A percentile compares a stretch with the other conserved stretches of the same genome.
Conservation (phyloP, 2,329 filamentous ascomycete genomes). For the Aspergillus clavatus region DNA sequence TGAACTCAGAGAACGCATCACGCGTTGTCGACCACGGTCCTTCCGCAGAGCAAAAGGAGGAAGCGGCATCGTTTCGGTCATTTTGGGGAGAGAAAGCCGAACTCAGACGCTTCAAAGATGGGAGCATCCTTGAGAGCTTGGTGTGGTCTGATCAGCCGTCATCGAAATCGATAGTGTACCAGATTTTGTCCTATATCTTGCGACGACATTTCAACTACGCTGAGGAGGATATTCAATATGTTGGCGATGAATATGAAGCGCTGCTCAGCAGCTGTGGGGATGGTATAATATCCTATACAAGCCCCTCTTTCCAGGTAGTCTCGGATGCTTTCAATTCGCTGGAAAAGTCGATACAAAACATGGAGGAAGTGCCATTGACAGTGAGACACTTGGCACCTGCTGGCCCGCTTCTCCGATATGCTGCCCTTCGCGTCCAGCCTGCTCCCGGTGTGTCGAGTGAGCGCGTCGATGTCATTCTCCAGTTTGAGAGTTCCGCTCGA, state of each 20-base stretch:
- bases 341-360: slow-evolving; percentile 68
- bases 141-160: slow-evolving; percentile 69
- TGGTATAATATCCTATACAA: slow-evolving; percentile 40
- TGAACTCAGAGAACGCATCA: slow-evolving; percentile 66
- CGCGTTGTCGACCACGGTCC: slow-evolving; percentile 86
- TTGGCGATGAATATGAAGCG: slow-evolving; percentile 49
- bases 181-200: slow-evolving; percentile 71
- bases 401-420: slow-evolving; percentile 67
- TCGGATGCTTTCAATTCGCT: slow-evolving; percentile 67
- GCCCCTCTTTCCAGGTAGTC: slow-evolving; percentile 59
- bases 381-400: slow-evolving; percentile 74
- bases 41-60: slow-evolving; percentile 75
- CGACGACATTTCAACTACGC: slow-evolving; percentile 62
- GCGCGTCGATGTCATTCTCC: slow-evolving; percentile 74
- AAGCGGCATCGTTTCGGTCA: slow-evolving; percentile 72
- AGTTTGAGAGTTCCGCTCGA: slow-evolving; percentile 86
- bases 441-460: slow-evolving; percentile 19
- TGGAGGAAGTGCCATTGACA: slow-evolving; percentile 83
- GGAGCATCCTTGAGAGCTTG: slow-evolving; percentile 85
- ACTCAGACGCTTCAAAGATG: slow-evolving; percentile 89
- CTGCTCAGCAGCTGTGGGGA: slow-evolving; percentile 28
- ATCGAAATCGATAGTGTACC: slow-evolving; percentile 63
- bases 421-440: slow-evolving; percentile 44
- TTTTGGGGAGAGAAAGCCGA: slow-evolving; percentile 97
- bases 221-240: slow-evolving; percentile 50